A percentile compares a stretch with the other conserved stretches of the same genome.
These are phyloP conservation scores for Solanum lycopersicoides DNA, from an alignment of 257 asterid species.

Conservation along the genomic window DNA sequence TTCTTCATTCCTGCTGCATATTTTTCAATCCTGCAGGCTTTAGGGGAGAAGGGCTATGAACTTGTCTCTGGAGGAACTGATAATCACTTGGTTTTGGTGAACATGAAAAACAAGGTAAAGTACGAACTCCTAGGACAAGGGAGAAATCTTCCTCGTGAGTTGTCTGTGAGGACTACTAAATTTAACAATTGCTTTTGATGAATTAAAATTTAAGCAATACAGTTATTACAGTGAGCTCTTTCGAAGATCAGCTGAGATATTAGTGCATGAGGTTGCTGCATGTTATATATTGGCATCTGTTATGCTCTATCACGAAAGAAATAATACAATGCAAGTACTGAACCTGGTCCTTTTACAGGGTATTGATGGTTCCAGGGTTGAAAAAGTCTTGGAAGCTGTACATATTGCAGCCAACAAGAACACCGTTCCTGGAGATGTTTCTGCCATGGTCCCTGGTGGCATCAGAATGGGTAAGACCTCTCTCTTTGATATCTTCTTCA, in stretches of 20 bases:
- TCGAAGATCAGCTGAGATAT: background rate
- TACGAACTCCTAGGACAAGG: background rate
- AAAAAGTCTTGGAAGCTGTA: constrained; percentile 82
- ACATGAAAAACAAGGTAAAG: constrained; percentile 63
- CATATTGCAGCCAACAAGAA: constrained; percentile 98
- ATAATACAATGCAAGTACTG: background rate
- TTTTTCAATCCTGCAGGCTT: constrained; percentile 37
- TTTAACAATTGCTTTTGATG: background rate
- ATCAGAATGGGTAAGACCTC: constrained; percentile 81
- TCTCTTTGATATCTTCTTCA: background rate
- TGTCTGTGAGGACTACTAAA: background rate
- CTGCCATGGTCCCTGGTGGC: constrained; percentile 99
- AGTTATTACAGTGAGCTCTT: background rate
- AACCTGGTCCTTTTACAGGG: constrained; percentile 41
- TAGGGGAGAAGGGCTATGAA: constrained; percentile 61
- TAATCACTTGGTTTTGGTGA: constrained; percentile 90
- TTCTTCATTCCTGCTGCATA: background rate
- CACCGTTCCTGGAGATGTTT: constrained; percentile 97
- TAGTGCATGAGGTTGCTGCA: background rate
- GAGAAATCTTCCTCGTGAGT: background rate
- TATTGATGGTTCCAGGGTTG: constrained; percentile 99
- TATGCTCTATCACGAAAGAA: background rate
- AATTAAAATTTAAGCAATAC: background rate
- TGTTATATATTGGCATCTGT: background rate
- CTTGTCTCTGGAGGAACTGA: constrained; percentile 98